phyloP scores from a whole-genome alignment of 2,329 filamentous ascomycete genomes.

The Microascus cirrosus region DNA sequence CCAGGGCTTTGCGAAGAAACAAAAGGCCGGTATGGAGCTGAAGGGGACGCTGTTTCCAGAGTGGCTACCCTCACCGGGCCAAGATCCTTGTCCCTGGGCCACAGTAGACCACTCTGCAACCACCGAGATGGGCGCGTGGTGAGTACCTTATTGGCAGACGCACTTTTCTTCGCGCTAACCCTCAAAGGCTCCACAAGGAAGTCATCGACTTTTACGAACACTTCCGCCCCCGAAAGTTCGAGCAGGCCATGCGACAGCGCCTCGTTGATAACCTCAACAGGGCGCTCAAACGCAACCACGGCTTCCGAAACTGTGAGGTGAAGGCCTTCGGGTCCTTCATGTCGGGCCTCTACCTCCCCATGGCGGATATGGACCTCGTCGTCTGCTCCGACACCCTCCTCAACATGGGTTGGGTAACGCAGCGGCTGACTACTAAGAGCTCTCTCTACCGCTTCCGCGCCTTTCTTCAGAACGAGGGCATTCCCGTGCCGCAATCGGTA shows the following conservation, averaged over 20 bases:
- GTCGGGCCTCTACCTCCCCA: constrained; percentile 58
- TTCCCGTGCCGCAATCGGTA: constrained; percentile 48
- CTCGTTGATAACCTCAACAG: constrained; percentile 59
- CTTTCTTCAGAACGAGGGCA: constrained; percentile 41
- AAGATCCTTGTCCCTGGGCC: constrained; percentile 53
- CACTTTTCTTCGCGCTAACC: not conserved
- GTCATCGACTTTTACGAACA: constrained; percentile 82
- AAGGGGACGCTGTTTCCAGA: constrained; percentile 37
- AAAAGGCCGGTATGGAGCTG: constrained; percentile 32
- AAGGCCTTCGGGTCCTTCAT: constrained; percentile 88
- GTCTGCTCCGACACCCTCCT: constrained; percentile 53
- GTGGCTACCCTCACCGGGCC: constrained; percentile 35
- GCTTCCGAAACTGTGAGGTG: constrained; percentile 52
- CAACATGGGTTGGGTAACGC: constrained; percentile 34
- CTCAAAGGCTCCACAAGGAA: constrained; percentile 72
- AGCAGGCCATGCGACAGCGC: constrained; percentile 62
- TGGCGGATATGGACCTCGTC: constrained; percentile 90
- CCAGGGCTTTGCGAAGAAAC: constrained; percentile 37
- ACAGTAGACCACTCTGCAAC: constrained; percentile 41
- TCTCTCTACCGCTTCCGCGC: constrained; percentile 51
- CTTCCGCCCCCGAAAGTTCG: constrained; percentile 65
- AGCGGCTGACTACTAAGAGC: constrained; percentile 31
- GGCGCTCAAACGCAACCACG: constrained; percentile 39
- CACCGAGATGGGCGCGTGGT: constrained; percentile 45
- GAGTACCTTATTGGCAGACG: constrained; percentile 14